Evolutionary conservation across 139 green algal species (phyloP).

Genomic region (Haematococcus sp.): DNA sequence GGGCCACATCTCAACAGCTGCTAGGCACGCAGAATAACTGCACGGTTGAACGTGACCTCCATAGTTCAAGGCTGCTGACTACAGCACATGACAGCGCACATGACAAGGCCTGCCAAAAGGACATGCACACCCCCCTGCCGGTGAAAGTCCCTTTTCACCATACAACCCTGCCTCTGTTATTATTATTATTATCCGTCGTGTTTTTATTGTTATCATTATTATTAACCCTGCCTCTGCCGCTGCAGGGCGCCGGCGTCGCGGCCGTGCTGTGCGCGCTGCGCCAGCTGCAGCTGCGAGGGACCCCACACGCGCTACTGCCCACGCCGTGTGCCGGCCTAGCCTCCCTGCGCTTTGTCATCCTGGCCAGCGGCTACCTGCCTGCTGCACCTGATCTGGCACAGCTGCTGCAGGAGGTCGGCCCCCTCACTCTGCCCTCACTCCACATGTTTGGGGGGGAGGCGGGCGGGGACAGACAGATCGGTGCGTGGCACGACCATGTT

Average conservation of each 20-base stretch:
- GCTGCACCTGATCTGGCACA: not conserved
- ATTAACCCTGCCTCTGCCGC: too few species aligned
- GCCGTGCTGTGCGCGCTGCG: constrained; percentile 39
- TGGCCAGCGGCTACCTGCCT: constrained; percentile 31
- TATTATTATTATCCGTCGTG: too few species aligned
- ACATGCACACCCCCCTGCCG: too few species aligned
- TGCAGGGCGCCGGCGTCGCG: constrained; percentile 42
- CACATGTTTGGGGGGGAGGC: constrained; percentile 33
- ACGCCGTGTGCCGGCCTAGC: not conserved
- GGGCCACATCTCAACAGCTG: too few species aligned
- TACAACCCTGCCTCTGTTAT: too few species aligned
- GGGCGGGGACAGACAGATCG: not conserved
- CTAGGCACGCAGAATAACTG: too few species aligned
- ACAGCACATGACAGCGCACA: too few species aligned
- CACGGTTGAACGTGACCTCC: too few species aligned
- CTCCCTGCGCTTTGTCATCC: constrained; percentile 33
- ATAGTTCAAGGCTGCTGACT: too few species aligned
- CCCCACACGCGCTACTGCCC: not conserved
- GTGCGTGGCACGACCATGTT: not conserved
- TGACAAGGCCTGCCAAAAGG: too few species aligned
- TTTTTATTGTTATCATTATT: too few species aligned
- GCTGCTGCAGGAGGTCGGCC: constrained; percentile 14
- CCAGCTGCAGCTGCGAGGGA: constrained; percentile 15
- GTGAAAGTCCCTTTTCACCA: too few species aligned
- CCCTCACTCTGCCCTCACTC: constrained; percentile 32